A percentile compares a stretch with the other conserved stretches of the same genome.
Evolutionary conservation across 2,329 filamentous ascomycete genomes (phyloP).

Genomic region (Fusarium proliferatum): DNA sequence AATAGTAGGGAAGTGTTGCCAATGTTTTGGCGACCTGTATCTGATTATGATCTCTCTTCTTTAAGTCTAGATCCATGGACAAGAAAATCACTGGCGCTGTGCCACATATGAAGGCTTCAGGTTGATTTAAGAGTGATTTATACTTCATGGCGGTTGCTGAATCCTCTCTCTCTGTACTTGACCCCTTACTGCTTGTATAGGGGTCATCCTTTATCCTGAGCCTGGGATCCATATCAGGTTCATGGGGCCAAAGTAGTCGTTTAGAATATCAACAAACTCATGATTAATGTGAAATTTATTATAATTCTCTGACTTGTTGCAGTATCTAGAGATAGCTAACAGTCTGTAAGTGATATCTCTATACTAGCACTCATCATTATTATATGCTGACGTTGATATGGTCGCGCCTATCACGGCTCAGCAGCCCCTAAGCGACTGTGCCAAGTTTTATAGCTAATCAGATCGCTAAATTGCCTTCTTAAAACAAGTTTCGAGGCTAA

Average conservation of each 20-base stretch:
- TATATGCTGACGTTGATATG: background rate
- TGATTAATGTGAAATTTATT: background rate
- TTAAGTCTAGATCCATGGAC: slow-evolving; percentile 38
- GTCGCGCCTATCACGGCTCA: background rate
- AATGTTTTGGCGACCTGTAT: slow-evolving; percentile 48
- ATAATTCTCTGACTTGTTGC: too few species aligned
- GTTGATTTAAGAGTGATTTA: slow-evolving; percentile 50
- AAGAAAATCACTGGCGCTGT: slow-evolving; percentile 46
- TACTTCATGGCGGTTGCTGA: slow-evolving; percentile 49
- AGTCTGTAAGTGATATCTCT: background rate
- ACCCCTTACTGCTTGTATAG: slow-evolving; percentile 43
- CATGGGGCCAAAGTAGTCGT: background rate
- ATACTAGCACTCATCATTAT: background rate
- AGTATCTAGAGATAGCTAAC: background rate
- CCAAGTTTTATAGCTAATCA: background rate
- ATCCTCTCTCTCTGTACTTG: slow-evolving; percentile 22
- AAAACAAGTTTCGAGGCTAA: background rate
- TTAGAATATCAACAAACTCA: background rate
- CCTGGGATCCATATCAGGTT: background rate
- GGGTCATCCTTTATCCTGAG: slow-evolving; percentile 37
- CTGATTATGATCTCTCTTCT: slow-evolving; percentile 43
- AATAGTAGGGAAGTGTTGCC: slow-evolving; percentile 37
- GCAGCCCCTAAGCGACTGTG: background rate
- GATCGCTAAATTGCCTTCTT: background rate
- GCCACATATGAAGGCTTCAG: slow-evolving; percentile 50